Evolutionary conservation across 345 rosid species (phyloP).

Genomic region (Gossypium turneri): DNA sequence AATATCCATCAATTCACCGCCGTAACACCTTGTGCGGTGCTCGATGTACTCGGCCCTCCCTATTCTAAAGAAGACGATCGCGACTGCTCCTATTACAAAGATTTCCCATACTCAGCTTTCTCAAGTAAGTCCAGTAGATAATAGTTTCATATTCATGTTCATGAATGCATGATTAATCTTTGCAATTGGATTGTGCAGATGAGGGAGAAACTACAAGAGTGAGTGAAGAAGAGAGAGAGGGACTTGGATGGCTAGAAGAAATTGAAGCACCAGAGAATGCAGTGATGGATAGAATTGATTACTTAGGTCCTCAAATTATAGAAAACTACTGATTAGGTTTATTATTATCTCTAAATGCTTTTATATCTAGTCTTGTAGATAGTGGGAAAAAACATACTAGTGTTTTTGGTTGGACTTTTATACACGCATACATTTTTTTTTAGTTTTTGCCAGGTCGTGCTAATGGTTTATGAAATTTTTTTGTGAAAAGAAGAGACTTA

Average conservation of each 20-base stretch:
- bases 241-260: conserved; percentile 54
- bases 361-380: neutral
- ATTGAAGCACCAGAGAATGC: conserved; percentile 48
- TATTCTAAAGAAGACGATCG: conserved; percentile 54
- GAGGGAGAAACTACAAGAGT: conserved; percentile 15
- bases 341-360: neutral
- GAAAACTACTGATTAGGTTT: conserved; percentile 17
- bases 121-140: conserved; percentile 32
- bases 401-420: neutral
- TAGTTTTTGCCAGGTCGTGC: no score
- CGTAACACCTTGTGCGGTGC: conserved; percentile 56
- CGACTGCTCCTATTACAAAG: conserved; percentile 60
- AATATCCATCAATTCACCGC: conserved; percentile 68
- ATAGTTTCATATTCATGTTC: neutral
- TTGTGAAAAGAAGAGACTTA: no score
- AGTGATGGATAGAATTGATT: conserved; percentile 51
- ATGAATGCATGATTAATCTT: neutral
- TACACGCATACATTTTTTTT: no score
- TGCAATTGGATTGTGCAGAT: conserved; percentile 29
- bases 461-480: no score
- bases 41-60: conserved; percentile 76
- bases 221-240: conserved; percentile 21
- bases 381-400: neutral
- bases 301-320: conserved; percentile 48
- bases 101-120: conserved; percentile 24